These are phyloP conservation scores for Ploettnerulaceae sp. DNA, from an alignment of 2,329 filamentous ascomycete species.

Conservation along the genomic window DNA sequence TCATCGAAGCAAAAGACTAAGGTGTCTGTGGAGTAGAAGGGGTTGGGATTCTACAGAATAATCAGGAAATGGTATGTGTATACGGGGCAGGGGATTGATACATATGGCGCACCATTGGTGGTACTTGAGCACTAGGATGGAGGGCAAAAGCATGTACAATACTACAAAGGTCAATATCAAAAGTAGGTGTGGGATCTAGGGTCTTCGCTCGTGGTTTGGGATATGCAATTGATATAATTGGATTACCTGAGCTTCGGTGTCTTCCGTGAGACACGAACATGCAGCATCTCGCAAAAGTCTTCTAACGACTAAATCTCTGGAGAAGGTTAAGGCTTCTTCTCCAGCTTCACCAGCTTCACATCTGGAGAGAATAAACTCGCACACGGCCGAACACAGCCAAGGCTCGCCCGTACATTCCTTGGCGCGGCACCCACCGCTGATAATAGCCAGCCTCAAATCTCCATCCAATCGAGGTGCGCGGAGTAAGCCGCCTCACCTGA, in stretches of 20 bases:
- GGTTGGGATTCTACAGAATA: not conserved
- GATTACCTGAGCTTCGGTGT: not conserved
- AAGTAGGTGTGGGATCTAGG: not conserved
- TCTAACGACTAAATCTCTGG: too few species aligned
- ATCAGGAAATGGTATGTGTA: not conserved
- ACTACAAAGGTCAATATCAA: slow-evolving; percentile 4
- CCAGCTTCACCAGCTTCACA: too few species aligned
- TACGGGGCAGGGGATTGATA: not conserved
- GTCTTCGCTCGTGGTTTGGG: not conserved
- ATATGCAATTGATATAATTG: not conserved
- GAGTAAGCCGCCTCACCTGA: slow-evolving; percentile 5
- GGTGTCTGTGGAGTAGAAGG: slow-evolving; percentile 15
- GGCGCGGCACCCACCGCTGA: not conserved
- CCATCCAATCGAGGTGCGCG: not conserved
- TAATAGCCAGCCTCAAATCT: not conserved
- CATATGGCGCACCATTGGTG: not conserved
- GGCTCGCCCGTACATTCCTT: not conserved
- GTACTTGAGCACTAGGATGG: not conserved
- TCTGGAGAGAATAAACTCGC: too few species aligned
- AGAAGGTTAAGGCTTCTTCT: too few species aligned
- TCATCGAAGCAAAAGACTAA: slow-evolving; percentile 20
- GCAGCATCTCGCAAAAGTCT: too few species aligned
- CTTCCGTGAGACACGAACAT: too few species aligned
- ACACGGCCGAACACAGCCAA: not conserved
- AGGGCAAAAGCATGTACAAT: slow-evolving; percentile 6